Base-by-base conservation (phyloP, 176 grass and related monocot species). In the Tillandsia leiboldiana region DNA sequence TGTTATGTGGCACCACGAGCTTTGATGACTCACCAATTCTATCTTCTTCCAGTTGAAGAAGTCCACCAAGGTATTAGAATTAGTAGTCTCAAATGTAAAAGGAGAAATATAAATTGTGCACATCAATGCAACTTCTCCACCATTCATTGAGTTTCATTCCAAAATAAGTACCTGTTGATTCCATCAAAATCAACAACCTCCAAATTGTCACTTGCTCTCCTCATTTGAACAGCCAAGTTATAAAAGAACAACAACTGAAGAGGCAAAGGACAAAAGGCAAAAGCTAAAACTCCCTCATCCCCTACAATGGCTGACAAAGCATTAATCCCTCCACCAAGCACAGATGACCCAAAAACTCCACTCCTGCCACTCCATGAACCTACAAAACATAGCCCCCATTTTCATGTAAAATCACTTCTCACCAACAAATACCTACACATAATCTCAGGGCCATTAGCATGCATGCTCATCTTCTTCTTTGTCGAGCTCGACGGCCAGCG, bases 401-500 rank as follows among this genome's bases (percentile, higher is more conserved):
- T 54, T 24, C 23, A 50, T 68, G 17, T 76, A 50, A 59, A 50
- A 26, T 72, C 86, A 29, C 56, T 87, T 65, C 48, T 90, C 9
- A 73, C 82, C 27, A 74, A 71, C 65, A 80, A 66, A 69, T 90
- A 85, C 71, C 51, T 76, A 1, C 48, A 63, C 10, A 65, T 97
- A 28, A 66, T 72, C 50, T 84, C 79, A 2, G 94, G 94, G 1
- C 94, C 94, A 3, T 11, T 50, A 48, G 82, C 82, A 50, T 81
- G 84, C 71, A 67, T 53, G 71, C 68, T 83, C 4, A 76, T 90
- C 50, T 83, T 77, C 54, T 29, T 70, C 29, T 70, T 90, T 11
- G 73, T 80, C 0, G 81, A 94, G 52, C 81, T 89, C 70, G 72
- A 74, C 11, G 81, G 28, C 14, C 78, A 66, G 65, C 48, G 51